phyloP scores from a whole-genome alignment of 768 basidiomycete genomes.

The Tulasnella sp. region DNA sequence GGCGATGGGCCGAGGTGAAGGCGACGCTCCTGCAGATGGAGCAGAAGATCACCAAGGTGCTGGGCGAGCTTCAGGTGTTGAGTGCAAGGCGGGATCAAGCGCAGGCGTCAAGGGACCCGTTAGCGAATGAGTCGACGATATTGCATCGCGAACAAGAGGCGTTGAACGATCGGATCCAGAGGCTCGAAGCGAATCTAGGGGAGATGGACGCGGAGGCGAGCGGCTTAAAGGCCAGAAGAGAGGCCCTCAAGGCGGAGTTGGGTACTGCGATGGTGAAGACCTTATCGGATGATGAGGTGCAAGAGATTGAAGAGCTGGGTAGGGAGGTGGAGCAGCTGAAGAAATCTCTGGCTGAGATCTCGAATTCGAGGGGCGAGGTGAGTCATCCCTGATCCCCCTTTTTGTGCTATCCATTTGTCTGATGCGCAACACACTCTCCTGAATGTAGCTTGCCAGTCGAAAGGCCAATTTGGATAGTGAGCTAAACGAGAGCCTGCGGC shows the following conservation, averaged over 20 bases:
- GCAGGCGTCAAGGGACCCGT: constrained; percentile 51
- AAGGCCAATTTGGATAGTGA: constrained; percentile 87
- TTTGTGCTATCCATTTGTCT: background rate
- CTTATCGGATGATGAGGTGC: constrained; percentile 62
- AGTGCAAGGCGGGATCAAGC: constrained; percentile 61
- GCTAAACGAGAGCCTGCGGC: constrained; percentile 74
- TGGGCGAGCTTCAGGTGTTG: constrained; percentile 61
- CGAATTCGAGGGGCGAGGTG: constrained; percentile 60
- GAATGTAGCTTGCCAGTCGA: constrained; percentile 50
- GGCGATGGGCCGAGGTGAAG: constrained; percentile 63
- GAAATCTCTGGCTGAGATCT: constrained; percentile 56
- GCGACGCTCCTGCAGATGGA: constrained; percentile 57
- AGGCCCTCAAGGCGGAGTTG: constrained; percentile 59
- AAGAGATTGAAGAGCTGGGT: constrained; percentile 50
- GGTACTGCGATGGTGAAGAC: constrained; percentile 61
- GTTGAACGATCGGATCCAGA: constrained; percentile 44
- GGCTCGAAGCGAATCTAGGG: constrained; percentile 53
- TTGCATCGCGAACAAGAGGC: constrained; percentile 62
- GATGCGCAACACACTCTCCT: no score
- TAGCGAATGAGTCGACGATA: constrained; percentile 48
- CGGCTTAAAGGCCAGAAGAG: constrained; percentile 47
- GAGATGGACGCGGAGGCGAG: constrained; percentile 64
- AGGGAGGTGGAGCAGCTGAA: constrained; percentile 67
- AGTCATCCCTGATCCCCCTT: constrained; percentile 21
- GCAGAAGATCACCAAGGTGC: constrained; percentile 69